phyloP scores from a whole-genome alignment of 495 filamentous ascomycete genomes.

The Sordaria brevicollis region DNA sequence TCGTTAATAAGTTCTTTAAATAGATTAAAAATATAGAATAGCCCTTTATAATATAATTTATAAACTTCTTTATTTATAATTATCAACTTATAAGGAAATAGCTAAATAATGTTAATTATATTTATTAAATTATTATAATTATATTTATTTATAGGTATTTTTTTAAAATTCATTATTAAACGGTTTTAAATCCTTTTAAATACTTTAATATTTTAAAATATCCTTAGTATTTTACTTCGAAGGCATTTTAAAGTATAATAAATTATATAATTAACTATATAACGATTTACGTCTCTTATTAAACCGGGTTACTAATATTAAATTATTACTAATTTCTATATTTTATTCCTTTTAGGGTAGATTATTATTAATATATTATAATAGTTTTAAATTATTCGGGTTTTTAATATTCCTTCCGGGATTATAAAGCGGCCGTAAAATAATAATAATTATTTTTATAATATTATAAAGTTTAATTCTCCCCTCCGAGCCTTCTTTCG shows the following conservation, averaged over 20 bases:
- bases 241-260: background rate
- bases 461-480: too few relatives aligned
- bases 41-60: background rate
- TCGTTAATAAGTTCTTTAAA: background rate
- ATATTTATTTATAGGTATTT: background rate
- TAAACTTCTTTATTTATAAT: too few relatives aligned
- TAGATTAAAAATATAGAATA: background rate
- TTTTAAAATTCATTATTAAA: slow-evolving; percentile 2
- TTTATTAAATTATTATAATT: background rate
- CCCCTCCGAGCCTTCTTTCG: too few relatives aligned
- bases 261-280: background rate
- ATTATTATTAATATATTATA: background rate
- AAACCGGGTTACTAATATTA: background rate
- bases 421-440: too few relatives aligned
- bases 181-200: background rate
- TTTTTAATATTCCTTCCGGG: too few relatives aligned
- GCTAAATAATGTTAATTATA: too few relatives aligned
- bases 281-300: too few relatives aligned
- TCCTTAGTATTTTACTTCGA: too few relatives aligned
- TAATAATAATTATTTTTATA: too few relatives aligned
- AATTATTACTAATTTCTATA: background rate
- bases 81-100: too few relatives aligned
- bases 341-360: slow-evolving; percentile 1
- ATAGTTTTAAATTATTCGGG: background rate
- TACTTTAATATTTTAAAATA: background rate